Evolutionary conservation across 1,284 basidiomycete genomes (phyloP).

Genomic region (Volvariella volvacea): DNA sequence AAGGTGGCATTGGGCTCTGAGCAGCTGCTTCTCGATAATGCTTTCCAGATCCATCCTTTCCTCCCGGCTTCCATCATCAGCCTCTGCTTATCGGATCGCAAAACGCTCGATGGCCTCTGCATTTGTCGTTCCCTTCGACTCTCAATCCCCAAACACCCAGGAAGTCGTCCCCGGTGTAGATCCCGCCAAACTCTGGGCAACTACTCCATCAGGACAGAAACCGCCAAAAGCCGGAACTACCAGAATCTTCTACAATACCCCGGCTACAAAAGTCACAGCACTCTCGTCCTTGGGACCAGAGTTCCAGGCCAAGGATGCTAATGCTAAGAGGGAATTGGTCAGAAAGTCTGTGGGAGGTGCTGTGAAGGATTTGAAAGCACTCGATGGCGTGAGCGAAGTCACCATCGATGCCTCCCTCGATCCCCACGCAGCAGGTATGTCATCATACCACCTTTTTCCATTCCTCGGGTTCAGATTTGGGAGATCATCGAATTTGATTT

Average conservation of each 20-base stretch:
- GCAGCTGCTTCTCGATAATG: slow-evolving; percentile 7
- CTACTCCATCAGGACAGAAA: slow-evolving; percentile 37
- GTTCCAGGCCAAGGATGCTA: slow-evolving; percentile 40
- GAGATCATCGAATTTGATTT: neutral
- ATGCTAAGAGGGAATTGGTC: slow-evolving; percentile 55
- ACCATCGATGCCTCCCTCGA: slow-evolving; percentile 57
- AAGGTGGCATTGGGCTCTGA: too few species aligned
- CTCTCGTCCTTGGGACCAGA: slow-evolving; percentile 60
- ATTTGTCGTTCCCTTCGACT: slow-evolving; percentile 27
- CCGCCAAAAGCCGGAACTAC: slow-evolving; percentile 56
- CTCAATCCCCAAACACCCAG: slow-evolving; percentile 12
- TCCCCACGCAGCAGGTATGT: slow-evolving; percentile 66
- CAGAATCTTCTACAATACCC: slow-evolving; percentile 56
- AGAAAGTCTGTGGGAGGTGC: slow-evolving; percentile 62
- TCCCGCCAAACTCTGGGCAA: slow-evolving; percentile 28
- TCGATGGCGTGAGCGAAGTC: slow-evolving; percentile 55
- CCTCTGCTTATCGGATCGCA: slow-evolving; percentile 16
- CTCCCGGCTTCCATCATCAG: slow-evolving; percentile 19
- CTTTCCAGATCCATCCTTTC: slow-evolving; percentile 16
- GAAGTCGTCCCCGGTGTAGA: slow-evolving; percentile 22
- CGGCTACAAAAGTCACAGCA: slow-evolving; percentile 39
- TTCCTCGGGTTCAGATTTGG: neutral
- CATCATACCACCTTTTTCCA: neutral
- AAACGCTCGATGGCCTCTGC: slow-evolving; percentile 27
- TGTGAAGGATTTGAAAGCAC: slow-evolving; percentile 54